These are phyloP conservation scores for Coniferiporia weirii DNA, from an alignment of 1,284 basidiomycete genomes.

Conservation along the genomic window DNA sequence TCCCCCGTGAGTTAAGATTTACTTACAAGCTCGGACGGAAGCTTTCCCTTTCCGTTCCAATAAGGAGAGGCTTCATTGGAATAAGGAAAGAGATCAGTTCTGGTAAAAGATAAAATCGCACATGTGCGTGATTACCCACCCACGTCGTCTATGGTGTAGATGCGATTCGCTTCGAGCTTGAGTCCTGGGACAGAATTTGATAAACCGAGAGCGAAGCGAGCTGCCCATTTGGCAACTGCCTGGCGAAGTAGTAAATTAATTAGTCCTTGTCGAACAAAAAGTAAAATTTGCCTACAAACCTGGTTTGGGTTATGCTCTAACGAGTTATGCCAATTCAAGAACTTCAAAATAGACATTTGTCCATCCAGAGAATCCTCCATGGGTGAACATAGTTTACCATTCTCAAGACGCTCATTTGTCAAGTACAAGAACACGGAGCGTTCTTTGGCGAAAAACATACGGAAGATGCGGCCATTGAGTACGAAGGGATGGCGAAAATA, in stretches of 20 bases:
- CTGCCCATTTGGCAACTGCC: slow-evolving; percentile 49
- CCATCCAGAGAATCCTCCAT: slow-evolving; percentile 27
- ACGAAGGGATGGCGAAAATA: slow-evolving; percentile 37
- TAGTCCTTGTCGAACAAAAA: neutral
- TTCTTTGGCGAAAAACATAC: slow-evolving; percentile 41
- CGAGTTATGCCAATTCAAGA: slow-evolving; percentile 34
- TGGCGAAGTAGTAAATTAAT: slow-evolving; percentile 20
- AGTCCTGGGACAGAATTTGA: slow-evolving; percentile 39
- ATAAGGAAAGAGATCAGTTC: slow-evolving; percentile 19
- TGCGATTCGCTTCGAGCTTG: slow-evolving; percentile 23
- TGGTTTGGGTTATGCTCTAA: slow-evolving; percentile 29
- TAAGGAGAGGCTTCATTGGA: slow-evolving; percentile 22
- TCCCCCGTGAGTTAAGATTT: too few species aligned
- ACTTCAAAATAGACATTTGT: slow-evolving; percentile 25
- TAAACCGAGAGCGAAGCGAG: slow-evolving; percentile 40
- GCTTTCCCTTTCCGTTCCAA: slow-evolving; percentile 23
- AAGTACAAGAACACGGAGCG: slow-evolving; percentile 37
- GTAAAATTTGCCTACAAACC: slow-evolving; percentile 21
- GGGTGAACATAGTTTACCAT: slow-evolving; percentile 28
- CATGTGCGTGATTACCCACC: slow-evolving; percentile 28
- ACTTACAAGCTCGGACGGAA: slow-evolving; percentile 26
- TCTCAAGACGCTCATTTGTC: slow-evolving; percentile 32
- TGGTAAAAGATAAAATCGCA: neutral
- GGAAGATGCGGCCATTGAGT: slow-evolving; percentile 37
- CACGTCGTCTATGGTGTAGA: slow-evolving; percentile 33